Evolutionary conservation across 129 eudicot species (phyloP).

Genomic region (Lonicera japonica): DNA sequence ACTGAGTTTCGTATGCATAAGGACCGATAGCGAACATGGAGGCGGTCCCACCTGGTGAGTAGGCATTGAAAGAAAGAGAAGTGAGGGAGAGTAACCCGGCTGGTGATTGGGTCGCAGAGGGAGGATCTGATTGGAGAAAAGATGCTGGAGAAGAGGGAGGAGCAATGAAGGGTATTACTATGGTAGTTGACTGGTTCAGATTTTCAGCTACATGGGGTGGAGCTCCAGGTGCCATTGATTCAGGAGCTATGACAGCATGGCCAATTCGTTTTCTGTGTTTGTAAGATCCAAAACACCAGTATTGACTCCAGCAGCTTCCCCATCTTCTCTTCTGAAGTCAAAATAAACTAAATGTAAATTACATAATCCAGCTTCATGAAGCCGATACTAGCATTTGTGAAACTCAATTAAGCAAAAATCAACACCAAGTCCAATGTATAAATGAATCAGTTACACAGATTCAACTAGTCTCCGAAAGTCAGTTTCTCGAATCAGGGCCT

Average conservation of each 20-base stretch:
- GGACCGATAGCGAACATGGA: constrained; percentile 81
- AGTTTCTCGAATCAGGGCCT: too few species aligned
- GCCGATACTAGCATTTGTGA: too few species aligned
- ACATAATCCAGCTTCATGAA: neutral
- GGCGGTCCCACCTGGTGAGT: constrained; percentile 40
- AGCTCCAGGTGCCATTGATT: constrained; percentile 33
- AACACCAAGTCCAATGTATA: too few species aligned
- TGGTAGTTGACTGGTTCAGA: constrained; percentile 34
- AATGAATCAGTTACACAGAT: too few species aligned
- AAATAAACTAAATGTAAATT: constrained; percentile 19
- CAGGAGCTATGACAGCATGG: constrained; percentile 72
- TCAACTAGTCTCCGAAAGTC: too few species aligned
- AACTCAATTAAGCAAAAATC: too few species aligned
- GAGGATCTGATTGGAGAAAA: constrained; percentile 84
- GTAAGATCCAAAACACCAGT: constrained; percentile 77
- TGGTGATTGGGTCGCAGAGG: constrained; percentile 73
- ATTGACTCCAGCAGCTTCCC: constrained; percentile 87
- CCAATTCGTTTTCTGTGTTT: constrained; percentile 68
- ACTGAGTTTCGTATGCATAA: constrained; percentile 89
- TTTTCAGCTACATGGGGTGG: constrained; percentile 33
- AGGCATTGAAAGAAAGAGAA: constrained; percentile 54
- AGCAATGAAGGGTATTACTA: constrained; percentile 72
- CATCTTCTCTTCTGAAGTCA: constrained; percentile 76
- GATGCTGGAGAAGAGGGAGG: constrained; percentile 98
- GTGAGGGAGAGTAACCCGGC: constrained; percentile 52